Evolutionary conservation across 345 rosid genomes (phyloP).

Genomic region (Combretum micranthum): DNA sequence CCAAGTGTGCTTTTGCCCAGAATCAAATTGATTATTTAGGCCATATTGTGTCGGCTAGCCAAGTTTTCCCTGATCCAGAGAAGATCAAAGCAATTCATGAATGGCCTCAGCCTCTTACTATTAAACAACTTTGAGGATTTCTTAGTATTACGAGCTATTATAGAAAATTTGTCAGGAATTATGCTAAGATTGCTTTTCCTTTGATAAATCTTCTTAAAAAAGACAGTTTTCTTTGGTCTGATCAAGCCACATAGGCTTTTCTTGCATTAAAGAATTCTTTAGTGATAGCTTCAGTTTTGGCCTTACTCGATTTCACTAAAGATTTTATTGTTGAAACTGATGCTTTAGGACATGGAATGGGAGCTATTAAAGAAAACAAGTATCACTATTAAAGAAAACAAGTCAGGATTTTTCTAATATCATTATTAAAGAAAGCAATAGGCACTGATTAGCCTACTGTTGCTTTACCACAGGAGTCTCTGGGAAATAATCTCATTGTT

Average conservation of each 20-base stretch:
- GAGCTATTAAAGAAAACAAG: too few relatives aligned
- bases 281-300: rapidly evolving
- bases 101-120: neutral
- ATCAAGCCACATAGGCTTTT: neutral
- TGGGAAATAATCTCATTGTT: too few relatives aligned
- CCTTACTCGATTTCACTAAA: neutral
- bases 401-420: too few relatives aligned
- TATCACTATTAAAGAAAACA: too few relatives aligned
- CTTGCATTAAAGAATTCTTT: neutral
- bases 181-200: neutral
- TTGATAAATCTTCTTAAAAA: neutral
- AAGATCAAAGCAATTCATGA: neutral
- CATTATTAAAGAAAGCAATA: too few relatives aligned
- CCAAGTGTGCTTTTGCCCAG: neutral
- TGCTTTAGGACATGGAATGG: neutral
- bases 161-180: neutral
- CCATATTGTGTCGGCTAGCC: neutral
- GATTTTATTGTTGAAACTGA: neutral
- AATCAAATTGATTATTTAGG: neutral
- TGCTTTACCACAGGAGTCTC: too few relatives aligned
- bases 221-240: neutral
- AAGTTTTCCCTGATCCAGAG: neutral
- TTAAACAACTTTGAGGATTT: neutral
- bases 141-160: neutral
- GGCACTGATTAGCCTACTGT: too few relatives aligned